Evolutionary conservation across 352 stramenopile genomes (phyloP), one percentile per base, ranked within the genome.

Genomic region (Phytopythium sindhum): DNA sequence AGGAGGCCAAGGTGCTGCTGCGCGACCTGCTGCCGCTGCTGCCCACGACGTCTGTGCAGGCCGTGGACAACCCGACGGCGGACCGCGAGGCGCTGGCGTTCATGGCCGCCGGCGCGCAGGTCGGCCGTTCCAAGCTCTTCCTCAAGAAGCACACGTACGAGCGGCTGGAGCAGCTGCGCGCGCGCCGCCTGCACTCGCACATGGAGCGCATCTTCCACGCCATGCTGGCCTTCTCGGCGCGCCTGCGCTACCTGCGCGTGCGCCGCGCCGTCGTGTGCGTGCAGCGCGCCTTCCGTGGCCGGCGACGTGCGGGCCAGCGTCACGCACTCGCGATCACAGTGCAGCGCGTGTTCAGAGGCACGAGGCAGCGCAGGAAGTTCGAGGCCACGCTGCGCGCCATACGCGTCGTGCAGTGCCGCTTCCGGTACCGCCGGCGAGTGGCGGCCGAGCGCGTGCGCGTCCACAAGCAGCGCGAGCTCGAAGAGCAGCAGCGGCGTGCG

Each of bases 61-160:
- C 86, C 1, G 90, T 94, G 64, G 81, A 94, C 55, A 70, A 95
- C 26, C 84, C 91, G 1, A 80, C 77, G 2, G 89, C 84, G 24
- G 82, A 93, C 59, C 71, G 81, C 65, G 74, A 90, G 39, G 66
- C 77, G 3, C 80, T 72, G 8, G 71, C 74, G 42, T 94, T 82
- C 35, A 74, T 90, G n/a, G 41, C 69, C 0, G 81, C 82, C 21
- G 84, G 84, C 14, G 64, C 91, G 65, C 96, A 99, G 69, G 97
- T 98, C 73, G 96, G 96, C 28, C 88, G 90, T 57, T 93, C 95
- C 2, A 99, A 99, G 72, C 96, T 98, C 61, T 99, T 99, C 68
- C 68, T 99, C 45, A 96, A 96, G 55, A 89, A 92, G 61, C 73
- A 86, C 52, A 85, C 97, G 21, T 97, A 97, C 33, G 86, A 95